Evolutionary conservation across 169 alveolate species (phyloP), one percentile per base, ranked within the genome.

Genomic region (Plasmodium fragile): DNA sequence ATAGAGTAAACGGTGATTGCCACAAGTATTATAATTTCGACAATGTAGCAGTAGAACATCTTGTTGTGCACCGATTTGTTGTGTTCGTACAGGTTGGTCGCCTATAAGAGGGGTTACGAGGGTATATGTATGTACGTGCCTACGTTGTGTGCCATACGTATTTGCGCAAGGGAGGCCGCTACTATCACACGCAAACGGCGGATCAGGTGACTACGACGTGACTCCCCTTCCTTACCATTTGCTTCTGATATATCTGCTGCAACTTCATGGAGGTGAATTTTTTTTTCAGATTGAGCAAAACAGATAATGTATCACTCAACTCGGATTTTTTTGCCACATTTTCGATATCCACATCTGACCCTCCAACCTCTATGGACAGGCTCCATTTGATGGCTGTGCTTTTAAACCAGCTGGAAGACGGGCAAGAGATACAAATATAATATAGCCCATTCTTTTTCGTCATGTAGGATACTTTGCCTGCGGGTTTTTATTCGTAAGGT

Each of bases 301-400:
- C 16, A 18, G 65, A 10, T 65, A 73, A 25, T 16, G 93, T 80
- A 41, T 81, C 84, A 94, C 96, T 65, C 65, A 85, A 6, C 93
- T 96, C 94, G 92, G 95, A 70, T 87, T 96, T 79, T 82, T 85
- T 55, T 32, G 81, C 93, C 4, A 45, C 41, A 36, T 94, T 84
- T 39, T 95, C 96, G 25, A 71, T 79, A 75, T 92, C 89, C 69
- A 92, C 92, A 82, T 81, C 93, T 52, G 92, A 83, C 34, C 95
- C 96, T 18, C 97, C 97, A 25, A 93, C 95, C 16, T 96, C 97
- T 52, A 95, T 80, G 30, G 96, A 94, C 39, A 96, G 71, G 41
- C 93, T 83, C 71, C 95, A 80, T 83, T 96, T 96, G 65, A 95
- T 90, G 78, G 90, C 70, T 13, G 93, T 92, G 30, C 95, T 73